These are phyloP conservation scores for Chaetoceros tenuissimus DNA, from an alignment of 108 stramenopile species.

Conservation along the genomic window DNA sequence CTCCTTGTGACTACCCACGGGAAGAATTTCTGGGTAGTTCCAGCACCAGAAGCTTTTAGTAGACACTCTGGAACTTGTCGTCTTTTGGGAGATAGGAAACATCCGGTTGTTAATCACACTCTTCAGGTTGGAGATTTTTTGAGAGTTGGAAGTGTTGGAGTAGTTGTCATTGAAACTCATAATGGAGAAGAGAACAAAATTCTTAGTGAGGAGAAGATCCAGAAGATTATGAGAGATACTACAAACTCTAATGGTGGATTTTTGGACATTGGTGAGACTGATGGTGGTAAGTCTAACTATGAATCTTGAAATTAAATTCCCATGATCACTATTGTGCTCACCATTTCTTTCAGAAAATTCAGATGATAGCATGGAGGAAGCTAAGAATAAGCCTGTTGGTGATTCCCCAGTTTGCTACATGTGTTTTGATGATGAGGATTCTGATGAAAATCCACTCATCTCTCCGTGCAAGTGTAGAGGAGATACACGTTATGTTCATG, in stretches of 20 bases:
- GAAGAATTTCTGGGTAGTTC: conserved; percentile 87
- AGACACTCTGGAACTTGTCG: conserved; percentile 94
- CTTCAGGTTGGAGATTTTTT: conserved; percentile 88
- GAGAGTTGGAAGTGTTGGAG: conserved; percentile 90
- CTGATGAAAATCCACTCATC: conserved; percentile 71
- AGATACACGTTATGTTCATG: conserved; percentile 82
- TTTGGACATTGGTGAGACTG: conserved; percentile 75
- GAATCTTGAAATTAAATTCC: too few species aligned
- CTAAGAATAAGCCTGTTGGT: conserved; percentile 14
- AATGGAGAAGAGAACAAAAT: conserved; percentile 74
- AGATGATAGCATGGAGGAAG: conserved; percentile 57
- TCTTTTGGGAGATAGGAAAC: conserved; percentile 87
- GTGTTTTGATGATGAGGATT: conserved; percentile 94
- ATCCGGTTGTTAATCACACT: conserved; percentile 65
- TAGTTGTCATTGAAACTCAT: conserved; percentile 94
- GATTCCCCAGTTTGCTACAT: conserved; percentile 92
- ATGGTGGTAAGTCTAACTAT: conserved; percentile 61
- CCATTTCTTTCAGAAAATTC: conserved; percentile 73
- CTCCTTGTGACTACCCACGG: conserved; percentile 80
- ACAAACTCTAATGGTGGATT: conserved; percentile 64
- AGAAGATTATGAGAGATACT: conserved; percentile 88
- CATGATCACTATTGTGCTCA: too few species aligned
- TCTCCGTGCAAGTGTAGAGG: conserved; percentile 85
- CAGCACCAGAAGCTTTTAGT: conserved; percentile 94
- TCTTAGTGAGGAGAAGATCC: conserved; percentile 78